A percentile compares a stretch with the other conserved stretches of the same genome.
Conservation (phyloP, 495 filamentous ascomycete genomes). For the Daldinia bambusicola region DNA sequence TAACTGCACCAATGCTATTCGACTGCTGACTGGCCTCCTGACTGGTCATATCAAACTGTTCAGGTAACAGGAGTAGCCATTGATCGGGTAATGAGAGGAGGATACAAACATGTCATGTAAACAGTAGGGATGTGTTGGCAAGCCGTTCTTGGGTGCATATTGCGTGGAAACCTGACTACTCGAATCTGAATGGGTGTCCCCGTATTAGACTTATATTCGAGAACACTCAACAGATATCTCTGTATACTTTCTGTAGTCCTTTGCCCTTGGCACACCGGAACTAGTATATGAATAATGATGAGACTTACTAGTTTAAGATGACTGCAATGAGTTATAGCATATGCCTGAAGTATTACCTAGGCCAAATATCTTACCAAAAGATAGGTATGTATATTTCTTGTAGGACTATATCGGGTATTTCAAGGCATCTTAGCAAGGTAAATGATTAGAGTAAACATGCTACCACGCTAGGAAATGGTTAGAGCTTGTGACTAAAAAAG, state of each 20-base stretch:
- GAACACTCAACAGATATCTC: background rate
- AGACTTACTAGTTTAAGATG: background rate
- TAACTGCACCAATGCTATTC: background rate
- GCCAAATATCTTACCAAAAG: background rate
- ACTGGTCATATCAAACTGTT: background rate
- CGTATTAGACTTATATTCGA: background rate
- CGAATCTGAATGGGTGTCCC: background rate
- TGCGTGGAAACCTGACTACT: background rate
- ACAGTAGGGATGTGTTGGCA: background rate
- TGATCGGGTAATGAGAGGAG: background rate
- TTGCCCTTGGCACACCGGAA: background rate
- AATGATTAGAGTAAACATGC: background rate
- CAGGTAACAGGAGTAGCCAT: background rate
- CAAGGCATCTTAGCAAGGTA: background rate
- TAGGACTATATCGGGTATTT: background rate
- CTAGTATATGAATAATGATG: background rate
- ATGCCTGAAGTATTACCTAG: background rate
- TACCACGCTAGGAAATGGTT: background rate
- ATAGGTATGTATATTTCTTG: background rate
- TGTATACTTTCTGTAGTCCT: background rate
- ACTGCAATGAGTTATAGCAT: background rate
- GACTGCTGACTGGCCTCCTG: background rate
- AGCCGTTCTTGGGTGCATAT: background rate
- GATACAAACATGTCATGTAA: constrained; percentile 9
- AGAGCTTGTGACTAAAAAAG: background rate